phyloP scores from a whole-genome alignment of 306 rosid species.

The Hippophae tibetana region DNA sequence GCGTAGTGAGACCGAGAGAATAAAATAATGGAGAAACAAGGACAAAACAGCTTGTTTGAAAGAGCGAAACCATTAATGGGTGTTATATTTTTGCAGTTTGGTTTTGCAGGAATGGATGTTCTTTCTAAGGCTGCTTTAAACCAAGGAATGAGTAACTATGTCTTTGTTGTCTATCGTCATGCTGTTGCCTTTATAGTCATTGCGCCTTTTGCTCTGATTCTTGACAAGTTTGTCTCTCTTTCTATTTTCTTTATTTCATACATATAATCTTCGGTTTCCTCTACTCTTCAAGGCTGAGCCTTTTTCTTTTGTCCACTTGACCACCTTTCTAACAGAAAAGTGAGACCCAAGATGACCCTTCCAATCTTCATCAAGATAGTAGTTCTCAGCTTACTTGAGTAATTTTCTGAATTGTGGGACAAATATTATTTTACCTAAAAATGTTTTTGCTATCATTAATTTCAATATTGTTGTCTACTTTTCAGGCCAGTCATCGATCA shows the following conservation, averaged over 20 bases:
- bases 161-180: slow-evolving; percentile 22
- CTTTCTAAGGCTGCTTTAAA: slow-evolving; percentile 25
- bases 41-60: no score
- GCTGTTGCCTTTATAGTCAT: slow-evolving; percentile 23
- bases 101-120: slow-evolving; percentile 24
- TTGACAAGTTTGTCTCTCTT: slow-evolving; percentile 21
- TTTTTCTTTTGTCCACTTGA: neutral
- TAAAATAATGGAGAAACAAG: no score
- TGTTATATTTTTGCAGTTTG: slow-evolving; percentile 21
- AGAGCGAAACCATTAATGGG: slow-evolving; percentile 18
- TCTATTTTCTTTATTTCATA: neutral
- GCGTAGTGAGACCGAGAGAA: no score
- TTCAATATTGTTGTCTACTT: no score
- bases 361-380: slow-evolving; percentile 12
- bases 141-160: slow-evolving; percentile 31
- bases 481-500: slow-evolving; percentile 28
- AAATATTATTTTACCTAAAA: no score
- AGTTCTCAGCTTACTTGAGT: slow-evolving; percentile 26
- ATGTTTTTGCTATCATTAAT: no score
- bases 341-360: slow-evolving; percentile 14
- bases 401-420: neutral
- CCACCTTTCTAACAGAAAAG: slow-evolving; percentile 1
- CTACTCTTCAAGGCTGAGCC: no score
- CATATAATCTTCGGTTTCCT: neutral
- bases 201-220: slow-evolving; percentile 25